Percentiles rank a stretch among this genome's conserved stretches.
Evolutionary conservation across 352 stramenopile genomes (phyloP).

Genomic region (Globisporangium cystogenes): DNA sequence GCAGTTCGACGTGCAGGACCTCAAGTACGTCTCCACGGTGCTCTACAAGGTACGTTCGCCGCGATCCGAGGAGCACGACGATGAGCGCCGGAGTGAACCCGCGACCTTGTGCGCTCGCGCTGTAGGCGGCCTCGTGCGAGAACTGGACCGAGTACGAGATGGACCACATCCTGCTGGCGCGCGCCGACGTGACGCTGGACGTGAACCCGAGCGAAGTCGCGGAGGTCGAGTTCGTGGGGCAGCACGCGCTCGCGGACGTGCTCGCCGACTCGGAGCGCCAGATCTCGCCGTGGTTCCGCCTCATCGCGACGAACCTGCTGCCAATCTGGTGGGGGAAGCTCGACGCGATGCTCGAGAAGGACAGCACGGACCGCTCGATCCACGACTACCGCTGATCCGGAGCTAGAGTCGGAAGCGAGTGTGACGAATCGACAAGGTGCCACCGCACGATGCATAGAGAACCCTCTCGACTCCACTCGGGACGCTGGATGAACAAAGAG

Average conservation of each 20-base stretch:
- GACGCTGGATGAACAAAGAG: too few species aligned
- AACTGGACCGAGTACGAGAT: slow-evolving; percentile 99
- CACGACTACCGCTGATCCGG: slow-evolving; percentile 46
- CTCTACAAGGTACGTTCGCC: slow-evolving; percentile 93
- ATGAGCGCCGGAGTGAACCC: too few species aligned
- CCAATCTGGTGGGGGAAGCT: slow-evolving; percentile 72
- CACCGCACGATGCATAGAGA: too few species aligned
- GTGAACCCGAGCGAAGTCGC: slow-evolving; percentile 94
- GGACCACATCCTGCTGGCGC: slow-evolving; percentile 96
- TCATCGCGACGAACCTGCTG: slow-evolving; percentile 67
- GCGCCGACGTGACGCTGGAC: slow-evolving; percentile 70
- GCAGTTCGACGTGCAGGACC: slow-evolving; percentile 75
- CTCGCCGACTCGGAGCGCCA: slow-evolving; percentile 49
- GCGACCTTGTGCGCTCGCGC: too few species aligned
- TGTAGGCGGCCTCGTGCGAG: slow-evolving; percentile 59
- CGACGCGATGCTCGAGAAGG: slow-evolving; percentile 46
- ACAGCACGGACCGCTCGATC: slow-evolving; percentile 45
- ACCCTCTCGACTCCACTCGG: too few species aligned
- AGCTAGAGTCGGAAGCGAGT: too few species aligned
- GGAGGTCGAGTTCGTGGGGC: slow-evolving; percentile 86
- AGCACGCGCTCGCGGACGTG: slow-evolving; percentile 43
- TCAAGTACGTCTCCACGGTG: slow-evolving; percentile 97
- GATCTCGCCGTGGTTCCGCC: slow-evolving; percentile 82
- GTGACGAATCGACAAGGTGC: neutral
- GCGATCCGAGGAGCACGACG: too few species aligned